A percentile compares a stretch with the other conserved stretches of the same genome.
phyloP scores from a whole-genome alignment of 495 filamentous ascomycete species.

The Trypethelium eluteriae region DNA sequence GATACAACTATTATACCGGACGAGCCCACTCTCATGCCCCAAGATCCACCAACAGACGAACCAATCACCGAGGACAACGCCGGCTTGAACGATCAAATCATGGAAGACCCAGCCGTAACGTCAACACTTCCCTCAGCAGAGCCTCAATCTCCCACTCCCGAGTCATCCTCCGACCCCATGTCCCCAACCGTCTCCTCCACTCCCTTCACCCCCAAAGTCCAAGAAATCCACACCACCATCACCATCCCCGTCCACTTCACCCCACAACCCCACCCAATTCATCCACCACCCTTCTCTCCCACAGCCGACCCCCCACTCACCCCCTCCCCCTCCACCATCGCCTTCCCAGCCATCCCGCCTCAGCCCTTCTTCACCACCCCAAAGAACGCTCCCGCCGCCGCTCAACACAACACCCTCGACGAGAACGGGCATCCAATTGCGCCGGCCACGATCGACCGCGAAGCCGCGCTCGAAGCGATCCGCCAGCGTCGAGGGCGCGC shows the following conservation, averaged over 20 bases:
- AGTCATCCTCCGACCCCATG: conserved; percentile 21
- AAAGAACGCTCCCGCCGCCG: conserved; percentile 21
- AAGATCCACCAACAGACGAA: not conserved
- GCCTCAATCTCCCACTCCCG: conserved; percentile 16
- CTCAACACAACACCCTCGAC: conserved; percentile 7
- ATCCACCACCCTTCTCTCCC: conserved; percentile 16
- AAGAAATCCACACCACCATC: conserved; percentile 38
- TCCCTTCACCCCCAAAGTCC: conserved; percentile 24
- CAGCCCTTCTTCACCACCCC: conserved; percentile 20
- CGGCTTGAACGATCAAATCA: not conserved
- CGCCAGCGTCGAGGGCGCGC: conserved; percentile 35
- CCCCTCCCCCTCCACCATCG: not conserved
- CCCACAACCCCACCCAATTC: conserved; percentile 25
- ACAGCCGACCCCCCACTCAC: conserved; percentile 16
- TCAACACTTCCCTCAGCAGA: conserved; percentile 3
- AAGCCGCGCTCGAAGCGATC: conserved; percentile 36
- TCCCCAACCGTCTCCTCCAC: conserved; percentile 21
- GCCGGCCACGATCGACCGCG: conserved; percentile 30
- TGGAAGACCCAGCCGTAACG: not conserved
- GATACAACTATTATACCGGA: conserved; percentile 5
- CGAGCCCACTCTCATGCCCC: conserved; percentile 4
- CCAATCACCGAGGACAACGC: not conserved
- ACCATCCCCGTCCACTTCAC: conserved; percentile 38
- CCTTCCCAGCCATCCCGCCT: conserved; percentile 17
- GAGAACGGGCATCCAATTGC: not conserved